phyloP scores from a whole-genome alignment of 768 basidiomycete species.

The Russula olivacea region DNA sequence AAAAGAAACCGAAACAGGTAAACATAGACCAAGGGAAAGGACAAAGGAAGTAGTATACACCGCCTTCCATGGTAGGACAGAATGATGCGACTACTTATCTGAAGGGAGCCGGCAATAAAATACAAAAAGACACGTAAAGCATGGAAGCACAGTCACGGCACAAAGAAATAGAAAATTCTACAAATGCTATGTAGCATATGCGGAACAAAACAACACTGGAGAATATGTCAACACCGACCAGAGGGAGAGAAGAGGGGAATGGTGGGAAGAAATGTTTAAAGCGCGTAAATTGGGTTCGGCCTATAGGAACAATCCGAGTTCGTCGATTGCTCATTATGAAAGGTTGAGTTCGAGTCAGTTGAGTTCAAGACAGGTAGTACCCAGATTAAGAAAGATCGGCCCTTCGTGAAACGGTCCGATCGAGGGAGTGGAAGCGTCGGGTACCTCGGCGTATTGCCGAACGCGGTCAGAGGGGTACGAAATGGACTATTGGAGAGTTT shows the following conservation, averaged over 20 bases:
- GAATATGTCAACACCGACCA: neutral
- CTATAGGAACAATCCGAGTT: neutral
- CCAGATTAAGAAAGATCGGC: neutral
- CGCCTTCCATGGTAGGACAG: neutral
- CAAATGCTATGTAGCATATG: neutral
- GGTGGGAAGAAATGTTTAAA: too few relatives aligned
- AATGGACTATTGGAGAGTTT: neutral
- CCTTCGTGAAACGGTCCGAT: neutral
- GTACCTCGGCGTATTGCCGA: neutral
- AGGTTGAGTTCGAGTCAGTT: neutral
- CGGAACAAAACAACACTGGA: neutral
- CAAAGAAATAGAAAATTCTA: neutral
- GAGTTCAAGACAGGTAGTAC: neutral
- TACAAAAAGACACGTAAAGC: neutral
- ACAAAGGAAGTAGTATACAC: neutral
- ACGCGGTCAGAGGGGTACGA: neutral
- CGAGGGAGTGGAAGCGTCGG: neutral
- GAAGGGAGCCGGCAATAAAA: neutral
- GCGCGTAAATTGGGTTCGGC: neutral
- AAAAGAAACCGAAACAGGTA: neutral
- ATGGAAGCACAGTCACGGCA: neutral
- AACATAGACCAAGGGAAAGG: neutral
- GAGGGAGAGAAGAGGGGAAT: neutral
- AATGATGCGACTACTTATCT: neutral
- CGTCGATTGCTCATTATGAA: neutral